Conservation (phyloP, 208 protist genomes). For the Trypanosoma platydactyli region DNA sequence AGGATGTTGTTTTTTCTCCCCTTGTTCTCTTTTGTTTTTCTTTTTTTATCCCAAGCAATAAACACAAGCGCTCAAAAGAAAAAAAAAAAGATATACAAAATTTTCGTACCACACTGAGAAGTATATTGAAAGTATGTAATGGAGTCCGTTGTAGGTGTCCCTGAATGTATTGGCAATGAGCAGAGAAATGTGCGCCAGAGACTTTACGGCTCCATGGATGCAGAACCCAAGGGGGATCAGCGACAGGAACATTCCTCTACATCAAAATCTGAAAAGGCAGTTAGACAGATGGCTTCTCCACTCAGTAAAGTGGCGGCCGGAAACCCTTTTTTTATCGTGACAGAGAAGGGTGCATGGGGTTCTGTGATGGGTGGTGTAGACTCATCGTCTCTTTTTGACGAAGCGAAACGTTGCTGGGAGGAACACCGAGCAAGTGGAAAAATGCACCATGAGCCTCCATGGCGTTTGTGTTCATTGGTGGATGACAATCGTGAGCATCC, state of each 20-base stretch:
- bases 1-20: constrained; percentile 10
- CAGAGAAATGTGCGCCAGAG: constrained; percentile 14
- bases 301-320: constrained; percentile 4
- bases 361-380: background rate
- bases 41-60: background rate
- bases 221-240: background rate
- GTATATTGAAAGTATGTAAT: background rate
- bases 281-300: background rate
- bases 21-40: constrained; percentile 3
- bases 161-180: background rate
- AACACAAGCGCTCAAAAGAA: constrained; percentile 2
- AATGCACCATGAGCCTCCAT: constrained; percentile 74
- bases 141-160: constrained; percentile 2
- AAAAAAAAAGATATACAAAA: too few relatives aligned
- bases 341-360: constrained; percentile 14
- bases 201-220: background rate
- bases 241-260: background rate
- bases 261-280: background rate
- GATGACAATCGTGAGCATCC: constrained; percentile 80
- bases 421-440: constrained; percentile 42
- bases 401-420: constrained; percentile 34
- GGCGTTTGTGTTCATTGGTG: constrained; percentile 50
- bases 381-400: constrained; percentile 11
- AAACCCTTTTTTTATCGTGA: constrained; percentile 21
- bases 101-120: background rate